Conservation (phyloP, 768 basidiomycete genomes). For the Termitomyces sp. region DNA sequence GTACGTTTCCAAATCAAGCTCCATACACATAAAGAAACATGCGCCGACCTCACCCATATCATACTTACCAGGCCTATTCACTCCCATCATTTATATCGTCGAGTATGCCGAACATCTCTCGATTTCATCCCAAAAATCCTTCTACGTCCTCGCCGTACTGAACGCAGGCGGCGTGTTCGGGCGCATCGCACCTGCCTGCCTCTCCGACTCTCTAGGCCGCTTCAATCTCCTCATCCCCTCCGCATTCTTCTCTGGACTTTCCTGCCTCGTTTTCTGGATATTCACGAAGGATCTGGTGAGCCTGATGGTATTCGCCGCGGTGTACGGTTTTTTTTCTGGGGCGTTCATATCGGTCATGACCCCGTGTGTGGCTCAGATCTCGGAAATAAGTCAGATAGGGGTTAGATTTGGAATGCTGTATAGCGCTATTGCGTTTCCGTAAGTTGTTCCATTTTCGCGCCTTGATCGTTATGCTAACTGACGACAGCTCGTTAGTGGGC, state of each 20-base stretch:
- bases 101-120: conserved; percentile 50
- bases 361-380: conserved; percentile 68
- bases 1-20: conserved; percentile 33
- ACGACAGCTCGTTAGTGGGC: conserved; percentile 55
- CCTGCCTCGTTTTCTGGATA: conserved; percentile 58
- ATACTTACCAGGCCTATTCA: conserved; percentile 54
- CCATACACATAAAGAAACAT: background rate
- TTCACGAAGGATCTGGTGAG: conserved; percentile 37
- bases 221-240: conserved; percentile 68
- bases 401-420: conserved; percentile 65
- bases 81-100: conserved; percentile 70
- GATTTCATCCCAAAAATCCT: conserved; percentile 38
- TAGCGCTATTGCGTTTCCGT: conserved; percentile 68
- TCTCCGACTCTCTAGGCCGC: conserved; percentile 64
- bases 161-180: conserved; percentile 69
- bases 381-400: conserved; percentile 57
- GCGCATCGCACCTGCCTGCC: conserved; percentile 59
- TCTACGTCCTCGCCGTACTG: conserved; percentile 63
- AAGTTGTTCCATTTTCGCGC: conserved; percentile 40
- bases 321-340: conserved; percentile 67
- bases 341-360: conserved; percentile 68
- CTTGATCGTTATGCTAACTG: background rate
- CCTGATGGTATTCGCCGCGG: conserved; percentile 49
- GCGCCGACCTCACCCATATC: background rate
- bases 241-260: conserved; percentile 62